Evolutionary conservation across 2,329 filamentous ascomycete species (phyloP), one percentile per base, ranked within the genome.

Genomic region (Cladosporium sp.): DNA sequence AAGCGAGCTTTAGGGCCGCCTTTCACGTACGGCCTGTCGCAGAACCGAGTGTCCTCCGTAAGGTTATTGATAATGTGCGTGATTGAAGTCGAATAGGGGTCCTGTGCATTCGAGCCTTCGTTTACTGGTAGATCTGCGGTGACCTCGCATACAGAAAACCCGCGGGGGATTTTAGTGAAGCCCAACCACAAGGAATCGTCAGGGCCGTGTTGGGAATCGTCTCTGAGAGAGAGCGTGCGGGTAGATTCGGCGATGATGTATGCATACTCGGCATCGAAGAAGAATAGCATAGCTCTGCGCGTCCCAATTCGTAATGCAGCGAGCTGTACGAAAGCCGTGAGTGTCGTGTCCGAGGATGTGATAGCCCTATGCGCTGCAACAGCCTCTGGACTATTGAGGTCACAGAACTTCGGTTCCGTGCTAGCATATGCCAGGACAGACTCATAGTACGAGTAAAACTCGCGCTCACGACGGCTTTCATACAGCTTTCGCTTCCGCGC

Each of bases 191-290:
- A 63, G 5, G 70, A 57, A 51, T 76, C 74, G 6, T 70, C 68
- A 10, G 58, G 64, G 1, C 65, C 70, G 30, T 73, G 67, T 5
- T 66, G 63, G 13, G 64, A 66, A 32, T 74, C 69, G 46, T 74
- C 67, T 36, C 70, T 65, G 1, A 83, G 71, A 16, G 81, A 80
- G 4, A 85, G 66, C 3, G 79, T 81, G 57, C 77, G 79, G 1
- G 84, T 86, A 8, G 82, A 81, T 70, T 86, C 84, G 34, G 84
- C 84, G 46, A 86, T 77, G 58, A 86, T 80, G 60, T 83, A 84
- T 70, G 85, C 83, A 18, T 78, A 78, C 2, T 76, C 74, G 2
- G 75, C 71, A 68, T 85, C 84, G 68, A 86, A 83, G 58, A 86
- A 76, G 66, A 83, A 85, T 5, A 86, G 79, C 78, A 86, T 82